These are phyloP conservation scores for Kentomonas sorsogonicus DNA, from an alignment of 208 protist species.

Conservation along the genomic window DNA sequence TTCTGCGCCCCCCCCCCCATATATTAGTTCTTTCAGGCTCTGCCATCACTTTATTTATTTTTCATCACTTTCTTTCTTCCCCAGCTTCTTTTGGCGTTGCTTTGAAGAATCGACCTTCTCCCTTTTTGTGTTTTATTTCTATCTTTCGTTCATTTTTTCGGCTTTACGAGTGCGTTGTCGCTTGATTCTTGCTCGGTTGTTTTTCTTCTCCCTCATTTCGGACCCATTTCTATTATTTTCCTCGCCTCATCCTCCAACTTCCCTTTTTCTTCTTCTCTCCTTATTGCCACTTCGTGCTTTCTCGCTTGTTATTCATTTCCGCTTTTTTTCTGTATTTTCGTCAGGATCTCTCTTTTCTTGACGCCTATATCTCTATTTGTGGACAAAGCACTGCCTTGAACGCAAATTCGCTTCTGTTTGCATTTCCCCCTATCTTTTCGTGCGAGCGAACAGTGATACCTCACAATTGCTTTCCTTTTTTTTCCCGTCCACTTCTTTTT, in stretches of 20 bases:
- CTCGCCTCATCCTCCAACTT: not conserved
- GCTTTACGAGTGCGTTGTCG: too few species aligned
- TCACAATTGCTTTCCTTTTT: too few species aligned
- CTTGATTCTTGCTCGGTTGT: slow-evolving; percentile 5
- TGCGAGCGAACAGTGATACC: too few species aligned
- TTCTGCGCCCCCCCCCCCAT: not conserved
- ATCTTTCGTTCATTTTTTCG: not conserved
- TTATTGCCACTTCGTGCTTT: not conserved
- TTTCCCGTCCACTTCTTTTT: too few species aligned
- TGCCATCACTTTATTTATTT: not conserved
- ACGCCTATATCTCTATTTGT: not conserved
- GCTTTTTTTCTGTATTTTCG: not conserved
- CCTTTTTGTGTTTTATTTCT: slow-evolving; percentile 7
- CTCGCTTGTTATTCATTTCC: not conserved
- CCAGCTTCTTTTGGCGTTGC: too few species aligned
- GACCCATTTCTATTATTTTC: slow-evolving; percentile 1
- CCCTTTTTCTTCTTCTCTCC: slow-evolving; percentile 6
- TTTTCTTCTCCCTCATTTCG: slow-evolving; percentile 8
- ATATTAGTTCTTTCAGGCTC: not conserved
- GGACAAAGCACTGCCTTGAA: not conserved
- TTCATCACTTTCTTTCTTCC: not conserved
- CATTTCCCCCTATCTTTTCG: too few species aligned
- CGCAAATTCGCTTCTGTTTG: too few species aligned
- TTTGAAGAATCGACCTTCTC: too few species aligned
- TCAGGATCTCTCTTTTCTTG: not conserved